phyloP scores from a whole-genome alignment of 306 rosid species.

The Mimosa pudica region DNA sequence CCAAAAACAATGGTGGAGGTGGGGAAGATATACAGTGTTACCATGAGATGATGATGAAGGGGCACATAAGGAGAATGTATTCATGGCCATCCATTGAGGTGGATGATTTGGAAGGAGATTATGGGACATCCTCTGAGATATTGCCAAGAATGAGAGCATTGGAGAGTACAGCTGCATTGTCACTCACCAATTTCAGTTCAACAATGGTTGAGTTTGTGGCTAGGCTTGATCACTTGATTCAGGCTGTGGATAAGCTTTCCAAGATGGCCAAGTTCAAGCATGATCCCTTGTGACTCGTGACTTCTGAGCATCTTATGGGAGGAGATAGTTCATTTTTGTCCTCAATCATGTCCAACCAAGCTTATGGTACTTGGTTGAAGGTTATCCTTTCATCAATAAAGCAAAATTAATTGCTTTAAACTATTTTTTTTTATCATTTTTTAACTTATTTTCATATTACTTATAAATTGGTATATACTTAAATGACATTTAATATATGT shows the following conservation, averaged over 20 bases:
- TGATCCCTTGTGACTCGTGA: background rate
- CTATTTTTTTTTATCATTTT: background rate
- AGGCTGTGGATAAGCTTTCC: slow-evolving; percentile 66
- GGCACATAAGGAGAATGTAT: slow-evolving; percentile 58
- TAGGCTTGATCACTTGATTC: slow-evolving; percentile 73
- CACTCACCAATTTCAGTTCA: slow-evolving; percentile 68
- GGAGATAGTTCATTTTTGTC: background rate
- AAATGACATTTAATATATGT: no score
- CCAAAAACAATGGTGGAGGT: background rate
- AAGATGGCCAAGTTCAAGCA: slow-evolving; percentile 68
- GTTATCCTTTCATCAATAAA: background rate
- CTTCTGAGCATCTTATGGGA: background rate
- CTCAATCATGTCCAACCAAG: background rate
- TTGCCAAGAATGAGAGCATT: slow-evolving; percentile 51
- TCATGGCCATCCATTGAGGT: slow-evolving; percentile 71
- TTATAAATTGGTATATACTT: no score
- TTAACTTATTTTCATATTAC: no score
- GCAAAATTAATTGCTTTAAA: no score
- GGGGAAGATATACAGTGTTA: slow-evolving; percentile 33
- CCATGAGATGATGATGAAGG: slow-evolving; percentile 46
- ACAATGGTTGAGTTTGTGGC: slow-evolving; percentile 74
- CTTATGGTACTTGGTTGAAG: background rate
- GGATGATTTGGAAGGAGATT: slow-evolving; percentile 56
- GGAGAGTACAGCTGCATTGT: slow-evolving; percentile 63
- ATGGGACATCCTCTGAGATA: slow-evolving; percentile 33